These are phyloP conservation scores for Astrothelium macrocarpum DNA, from an alignment of 495 filamentous ascomycete species.

Conservation along the genomic window DNA sequence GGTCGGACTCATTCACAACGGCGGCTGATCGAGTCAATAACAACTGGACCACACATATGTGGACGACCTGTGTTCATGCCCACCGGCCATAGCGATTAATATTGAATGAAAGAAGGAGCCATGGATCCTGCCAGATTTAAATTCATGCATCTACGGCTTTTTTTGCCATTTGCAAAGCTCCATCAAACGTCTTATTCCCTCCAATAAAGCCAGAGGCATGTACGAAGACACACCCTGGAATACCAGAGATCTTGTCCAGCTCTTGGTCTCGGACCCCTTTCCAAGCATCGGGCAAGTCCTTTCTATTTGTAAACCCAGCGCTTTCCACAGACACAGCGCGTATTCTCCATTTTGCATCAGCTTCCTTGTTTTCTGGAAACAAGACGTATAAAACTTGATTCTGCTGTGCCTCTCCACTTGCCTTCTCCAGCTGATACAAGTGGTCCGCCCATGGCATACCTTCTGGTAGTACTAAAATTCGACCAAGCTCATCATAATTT, in stretches of 20 bases:
- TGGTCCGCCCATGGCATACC: conserved; percentile 93
- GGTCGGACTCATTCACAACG: too few species aligned
- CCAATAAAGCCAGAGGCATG: conserved; percentile 95
- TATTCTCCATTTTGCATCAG: conserved; percentile 78
- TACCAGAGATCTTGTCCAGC: conserved; percentile 61
- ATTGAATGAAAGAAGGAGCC: background rate
- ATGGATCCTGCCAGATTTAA: background rate
- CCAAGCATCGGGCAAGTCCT: conserved; percentile 84
- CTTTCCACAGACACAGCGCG: conserved; percentile 73
- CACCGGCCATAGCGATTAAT: too few species aligned
- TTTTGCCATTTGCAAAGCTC: conserved; percentile 77
- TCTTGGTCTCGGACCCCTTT: conserved; percentile 78
- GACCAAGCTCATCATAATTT: conserved; percentile 59
- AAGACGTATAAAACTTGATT: conserved; percentile 78
- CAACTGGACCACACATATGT: too few species aligned
- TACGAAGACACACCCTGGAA: conserved; percentile 77
- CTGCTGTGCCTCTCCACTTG: conserved; percentile 34
- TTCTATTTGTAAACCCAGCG: conserved; percentile 81
- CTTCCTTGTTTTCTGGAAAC: conserved; percentile 67
- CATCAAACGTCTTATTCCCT: conserved; percentile 82
- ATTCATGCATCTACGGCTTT: conserved; percentile 44
- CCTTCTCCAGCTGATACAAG: conserved; percentile 74
- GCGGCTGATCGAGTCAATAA: too few species aligned
- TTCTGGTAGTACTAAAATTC: conserved; percentile 68
- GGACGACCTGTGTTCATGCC: too few species aligned